Conservation (phyloP, 1,139 yeast genomes). For the Yamadazyma epiphylla region DNA sequence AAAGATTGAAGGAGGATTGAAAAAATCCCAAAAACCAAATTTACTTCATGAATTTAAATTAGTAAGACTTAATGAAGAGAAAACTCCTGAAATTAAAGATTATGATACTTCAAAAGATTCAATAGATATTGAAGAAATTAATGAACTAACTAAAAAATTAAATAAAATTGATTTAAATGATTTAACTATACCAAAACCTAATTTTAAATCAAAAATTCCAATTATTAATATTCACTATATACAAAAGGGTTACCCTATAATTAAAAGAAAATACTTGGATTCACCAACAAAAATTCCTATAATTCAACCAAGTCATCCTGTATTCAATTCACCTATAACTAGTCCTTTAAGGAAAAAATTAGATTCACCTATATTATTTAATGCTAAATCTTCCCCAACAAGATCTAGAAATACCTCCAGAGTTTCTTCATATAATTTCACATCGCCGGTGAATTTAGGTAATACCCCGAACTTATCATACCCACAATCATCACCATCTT, state of each 20-base stretch:
- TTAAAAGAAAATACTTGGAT: conserved; percentile 16
- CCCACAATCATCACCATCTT: conserved; percentile 13
- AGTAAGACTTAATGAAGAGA: conserved; percentile 14
- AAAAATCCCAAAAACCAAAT: conserved; percentile 8
- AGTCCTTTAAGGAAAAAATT: conserved; percentile 7
- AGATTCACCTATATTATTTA: conserved; percentile 10
- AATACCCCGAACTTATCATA: conserved; percentile 12
- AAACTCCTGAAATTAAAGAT: conserved; percentile 15
- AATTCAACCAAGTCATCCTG: conserved; percentile 29
- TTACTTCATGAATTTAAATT: conserved; percentile 10
- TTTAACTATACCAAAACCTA: conserved; percentile 1
- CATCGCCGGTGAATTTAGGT: conserved; percentile 8
- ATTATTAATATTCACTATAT: conserved; percentile 21
- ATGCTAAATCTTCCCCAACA: conserved; percentile 8
- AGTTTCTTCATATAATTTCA: conserved; percentile 8
- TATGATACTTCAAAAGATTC: conserved; percentile 1
- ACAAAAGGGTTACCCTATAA: conserved; percentile 19
- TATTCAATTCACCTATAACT: conserved; percentile 23
- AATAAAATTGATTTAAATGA: conserved; percentile 4
- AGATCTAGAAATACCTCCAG: conserved; percentile 6
- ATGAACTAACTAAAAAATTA: background rate
- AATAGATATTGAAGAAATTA: conserved; percentile 3
- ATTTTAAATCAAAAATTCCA: conserved; percentile 22
- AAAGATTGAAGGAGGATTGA: conserved; percentile 7
- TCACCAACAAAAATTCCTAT: conserved; percentile 23